These are phyloP conservation scores for Puccinellia tenuiflora DNA, from an alignment of 176 grass and related monocot species.

Conservation along the genomic window DNA sequence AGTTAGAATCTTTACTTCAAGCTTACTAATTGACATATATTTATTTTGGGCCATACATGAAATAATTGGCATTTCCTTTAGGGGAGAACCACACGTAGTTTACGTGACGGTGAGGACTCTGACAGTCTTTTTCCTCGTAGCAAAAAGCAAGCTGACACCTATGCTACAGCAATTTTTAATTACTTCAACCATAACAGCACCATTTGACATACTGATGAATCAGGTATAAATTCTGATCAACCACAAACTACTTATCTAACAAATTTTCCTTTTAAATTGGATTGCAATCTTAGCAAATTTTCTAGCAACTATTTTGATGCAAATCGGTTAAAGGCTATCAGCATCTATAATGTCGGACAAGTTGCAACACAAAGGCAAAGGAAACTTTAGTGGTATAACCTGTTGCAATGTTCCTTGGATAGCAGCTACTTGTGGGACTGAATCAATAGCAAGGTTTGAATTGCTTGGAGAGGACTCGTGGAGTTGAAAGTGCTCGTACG, in stretches of 20 bases:
- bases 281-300: not conserved
- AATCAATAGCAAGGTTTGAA: slow-evolving; percentile 32
- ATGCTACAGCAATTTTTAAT: not conserved
- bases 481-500: slow-evolving; percentile 40
- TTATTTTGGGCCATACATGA: not conserved
- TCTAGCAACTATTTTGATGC: not conserved
- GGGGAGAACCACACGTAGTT: not conserved
- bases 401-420: slow-evolving; percentile 72
- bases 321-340: not conserved
- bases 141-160: not conserved
- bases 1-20: not conserved
- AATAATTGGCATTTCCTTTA: not conserved
- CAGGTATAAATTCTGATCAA: not conserved
- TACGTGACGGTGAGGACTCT: not conserved
- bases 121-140: not conserved
- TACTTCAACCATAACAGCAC: not conserved
- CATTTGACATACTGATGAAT: not conserved
- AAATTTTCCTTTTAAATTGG: not conserved
- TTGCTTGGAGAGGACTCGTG: slow-evolving; percentile 43
- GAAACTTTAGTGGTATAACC: slow-evolving; percentile 33
- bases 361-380: not conserved
- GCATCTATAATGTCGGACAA: not conserved
- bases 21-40: not conserved
- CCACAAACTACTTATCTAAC: not conserved
- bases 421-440: slow-evolving; percentile 34